Percentiles rank a stretch among this genome's conserved stretches.
phyloP scores from a whole-genome alignment of 1,284 basidiomycete genomes.

The Melampsora larici-populina region DNA sequence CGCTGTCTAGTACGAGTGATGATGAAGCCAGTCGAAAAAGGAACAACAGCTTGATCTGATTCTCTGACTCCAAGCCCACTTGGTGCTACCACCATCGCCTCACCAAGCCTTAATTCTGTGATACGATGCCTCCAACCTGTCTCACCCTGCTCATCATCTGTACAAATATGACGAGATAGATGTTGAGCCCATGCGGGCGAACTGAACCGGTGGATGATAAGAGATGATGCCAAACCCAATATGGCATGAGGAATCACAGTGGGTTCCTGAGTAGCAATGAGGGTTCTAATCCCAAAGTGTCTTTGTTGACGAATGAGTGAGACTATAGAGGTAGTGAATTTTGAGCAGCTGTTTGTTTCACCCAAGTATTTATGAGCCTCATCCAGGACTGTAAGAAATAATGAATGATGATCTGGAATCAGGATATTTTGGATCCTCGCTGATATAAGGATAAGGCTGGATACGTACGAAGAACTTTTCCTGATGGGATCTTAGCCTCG shows the following conservation, averaged over 20 bases:
- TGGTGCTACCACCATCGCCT: constrained; percentile 30
- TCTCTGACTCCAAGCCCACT: constrained; percentile 13
- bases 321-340: constrained; percentile 22
- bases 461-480: constrained; percentile 27
- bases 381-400: constrained; percentile 10
- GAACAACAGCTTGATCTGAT: not conserved
- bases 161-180: constrained; percentile 28
- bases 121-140: not conserved
- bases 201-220: constrained; percentile 32
- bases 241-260: constrained; percentile 35
- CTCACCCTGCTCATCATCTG: constrained; percentile 5
- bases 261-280: constrained; percentile 42
- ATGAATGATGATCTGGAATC: not conserved
- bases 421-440: not conserved
- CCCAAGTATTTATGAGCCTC: constrained; percentile 43
- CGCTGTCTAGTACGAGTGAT: constrained; percentile 30
- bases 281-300: constrained; percentile 40
- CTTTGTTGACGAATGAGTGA: constrained; percentile 42
- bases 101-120: not conserved
- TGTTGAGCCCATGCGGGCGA: constrained; percentile 36
- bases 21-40: constrained; percentile 28
- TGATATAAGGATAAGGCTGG: no score
- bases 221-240: constrained; percentile 17
- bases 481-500: constrained; percentile 12
- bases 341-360: not conserved